Base-by-base conservation (phyloP, 2,329 filamentous ascomycete species). In the Cyphellophora attinorum region DNA sequence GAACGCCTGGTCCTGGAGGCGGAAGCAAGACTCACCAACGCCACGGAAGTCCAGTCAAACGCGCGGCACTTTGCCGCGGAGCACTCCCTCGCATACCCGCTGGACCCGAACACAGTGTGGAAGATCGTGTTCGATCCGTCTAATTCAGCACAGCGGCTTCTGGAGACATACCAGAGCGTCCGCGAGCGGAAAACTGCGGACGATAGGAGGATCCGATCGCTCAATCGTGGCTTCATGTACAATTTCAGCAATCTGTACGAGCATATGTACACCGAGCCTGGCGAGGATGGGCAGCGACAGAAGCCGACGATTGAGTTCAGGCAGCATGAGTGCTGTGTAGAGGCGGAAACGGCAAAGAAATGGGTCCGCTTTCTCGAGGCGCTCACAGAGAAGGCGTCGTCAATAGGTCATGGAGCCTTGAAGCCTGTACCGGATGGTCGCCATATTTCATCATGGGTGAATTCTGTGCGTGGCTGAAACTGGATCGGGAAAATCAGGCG, bases 291-390 rank as follows among this genome's bases (percentile, higher is more conserved):
- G 35, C 41, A 45, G 25, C 27, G 32, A 11, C 39, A 38, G 25
- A 41, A 39, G 23, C 43, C 42, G 6, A 46, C 45, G 10, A 36
- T 46, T 15, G 45, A 46, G 32, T 46, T 48, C 25, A 34, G 43
- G 11, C 45, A 48, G 27, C 45, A 48, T 31, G 43, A 34, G 3
- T 44, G 42, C 19, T 40, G 35, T 6, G 19, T 39, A 19, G 37
- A 44, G n/a, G 19, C 30, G 5, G 31, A 28, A 5, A 38, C 29
- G 11, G 27, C 46, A 13, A 31, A 35, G 16, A 37, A 38, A 30
- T 48, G 45, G 43, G 39, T 48, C 5, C 29, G 15, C 2, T 37
- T 48, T n/a, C 27, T 44, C 19, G 39, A 44, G 29, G 44, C 43
- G 8, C 39, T 37, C 11, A 29, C 31, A 5, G 11, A 27, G 21